A percentile compares a stretch with the other conserved stretches of the same genome.
phyloP scores from a whole-genome alignment of 257 asterid species.

The Rauvolfia tetraphylla region DNA sequence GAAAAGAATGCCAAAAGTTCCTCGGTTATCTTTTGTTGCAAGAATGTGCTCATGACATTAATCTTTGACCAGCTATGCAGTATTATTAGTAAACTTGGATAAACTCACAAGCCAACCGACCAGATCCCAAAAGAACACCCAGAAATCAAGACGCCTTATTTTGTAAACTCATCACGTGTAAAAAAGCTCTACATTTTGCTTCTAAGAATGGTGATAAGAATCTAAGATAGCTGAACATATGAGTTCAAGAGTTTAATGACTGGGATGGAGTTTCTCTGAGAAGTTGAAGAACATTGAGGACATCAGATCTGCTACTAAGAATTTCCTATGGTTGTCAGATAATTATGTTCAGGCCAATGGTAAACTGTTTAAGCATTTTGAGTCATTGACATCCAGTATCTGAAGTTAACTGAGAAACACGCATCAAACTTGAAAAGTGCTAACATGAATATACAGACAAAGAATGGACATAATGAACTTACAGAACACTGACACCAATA shows the following conservation, averaged over 20 bases:
- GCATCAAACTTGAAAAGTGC: background rate
- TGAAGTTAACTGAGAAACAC: background rate
- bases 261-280: background rate
- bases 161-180: too few relatives aligned
- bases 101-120: too few relatives aligned
- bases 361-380: background rate
- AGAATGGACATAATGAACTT: conserved; percentile 31
- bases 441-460: background rate
- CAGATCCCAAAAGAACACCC: too few relatives aligned
- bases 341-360: background rate
- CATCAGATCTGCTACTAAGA: too few relatives aligned
- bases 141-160: too few relatives aligned
- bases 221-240: too few relatives aligned
- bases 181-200: too few relatives aligned
- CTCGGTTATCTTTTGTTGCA: too few relatives aligned
- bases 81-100: too few relatives aligned
- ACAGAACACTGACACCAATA: conserved; percentile 91
- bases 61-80: background rate
- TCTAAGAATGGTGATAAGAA: too few relatives aligned
- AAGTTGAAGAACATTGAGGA: background rate
- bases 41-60: too few relatives aligned
- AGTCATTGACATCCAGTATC: background rate
- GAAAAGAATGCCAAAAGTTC: background rate
- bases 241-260: too few relatives aligned
- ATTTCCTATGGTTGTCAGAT: background rate